Evolutionary conservation across 129 eudicot species (phyloP).

Genomic region (Centaurea solstitialis): DNA sequence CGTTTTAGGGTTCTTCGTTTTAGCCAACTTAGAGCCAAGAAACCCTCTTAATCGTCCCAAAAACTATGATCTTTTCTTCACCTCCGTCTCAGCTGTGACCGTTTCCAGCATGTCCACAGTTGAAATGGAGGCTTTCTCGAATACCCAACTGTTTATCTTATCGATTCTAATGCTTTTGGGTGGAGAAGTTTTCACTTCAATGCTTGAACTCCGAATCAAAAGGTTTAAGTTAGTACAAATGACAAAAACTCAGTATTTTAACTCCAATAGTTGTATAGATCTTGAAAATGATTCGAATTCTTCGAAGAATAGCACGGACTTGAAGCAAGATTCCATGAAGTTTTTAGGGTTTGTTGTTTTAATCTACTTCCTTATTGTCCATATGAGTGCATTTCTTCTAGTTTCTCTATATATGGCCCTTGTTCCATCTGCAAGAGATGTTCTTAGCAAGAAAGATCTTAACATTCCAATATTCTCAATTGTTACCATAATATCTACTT

Average conservation of each 20-base stretch:
- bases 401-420: constrained; percentile 24
- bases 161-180: not conserved
- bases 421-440: constrained; percentile 37
- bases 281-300: not conserved
- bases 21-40: not conserved
- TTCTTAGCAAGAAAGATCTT: constrained; percentile 41
- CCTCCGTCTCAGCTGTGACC: not conserved
- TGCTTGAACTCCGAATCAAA: not conserved
- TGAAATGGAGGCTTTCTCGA: not conserved
- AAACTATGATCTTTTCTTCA: not conserved
- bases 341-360: constrained; percentile 20
- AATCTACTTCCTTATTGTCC: constrained; percentile 29
- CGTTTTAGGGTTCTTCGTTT: not conserved
- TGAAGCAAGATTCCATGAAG: constrained; percentile 19
- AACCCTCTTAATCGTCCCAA: not conserved
- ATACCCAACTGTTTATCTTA: not conserved
- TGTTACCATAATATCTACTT: constrained; percentile 50
- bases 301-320: not conserved
- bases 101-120: not conserved
- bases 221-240: not conserved
- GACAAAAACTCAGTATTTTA: not conserved
- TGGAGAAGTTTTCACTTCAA: not conserved
- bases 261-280: not conserved
- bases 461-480: constrained; percentile 23
- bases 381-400: constrained; percentile 21